Conservation (phyloP, 2,329 filamentous ascomycete genomes). For the Fusarium sacchari region DNA sequence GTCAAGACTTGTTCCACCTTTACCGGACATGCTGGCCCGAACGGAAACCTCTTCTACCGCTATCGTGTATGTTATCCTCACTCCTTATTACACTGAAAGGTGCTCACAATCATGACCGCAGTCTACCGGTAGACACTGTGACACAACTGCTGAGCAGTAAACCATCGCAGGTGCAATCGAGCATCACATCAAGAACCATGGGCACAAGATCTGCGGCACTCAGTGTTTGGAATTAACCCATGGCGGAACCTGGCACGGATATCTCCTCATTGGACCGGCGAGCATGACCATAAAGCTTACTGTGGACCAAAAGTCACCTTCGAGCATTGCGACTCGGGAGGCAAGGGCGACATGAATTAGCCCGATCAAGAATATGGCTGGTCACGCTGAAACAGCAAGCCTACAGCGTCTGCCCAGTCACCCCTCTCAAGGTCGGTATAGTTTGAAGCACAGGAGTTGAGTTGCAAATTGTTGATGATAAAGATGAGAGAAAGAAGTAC, state of each 20-base stretch:
- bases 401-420: too few species aligned
- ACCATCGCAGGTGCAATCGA: not conserved
- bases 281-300: rapidly evolving
- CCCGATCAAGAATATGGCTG: not conserved
- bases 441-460: too few species aligned
- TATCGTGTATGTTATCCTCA: not conserved
- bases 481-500: too few species aligned
- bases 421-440: not conserved
- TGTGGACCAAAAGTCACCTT: not conserved
- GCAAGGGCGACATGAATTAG: not conserved
- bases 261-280: not conserved
- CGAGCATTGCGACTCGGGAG: not conserved
- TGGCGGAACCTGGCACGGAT: not conserved
- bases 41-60: not conserved
- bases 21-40: not conserved
- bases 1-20: not conserved
- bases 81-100: not conserved
- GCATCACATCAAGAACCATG: not conserved
- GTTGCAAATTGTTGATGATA: too few species aligned
- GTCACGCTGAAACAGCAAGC: too few species aligned
- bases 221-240: not conserved
- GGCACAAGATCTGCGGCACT: not conserved
- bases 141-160: not conserved
- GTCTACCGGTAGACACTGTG: not conserved
- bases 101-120: not conserved